These are phyloP conservation scores for Drechslerella dactyloides DNA, from an alignment of 2,329 filamentous ascomycete genomes.

Conservation along the genomic window DNA sequence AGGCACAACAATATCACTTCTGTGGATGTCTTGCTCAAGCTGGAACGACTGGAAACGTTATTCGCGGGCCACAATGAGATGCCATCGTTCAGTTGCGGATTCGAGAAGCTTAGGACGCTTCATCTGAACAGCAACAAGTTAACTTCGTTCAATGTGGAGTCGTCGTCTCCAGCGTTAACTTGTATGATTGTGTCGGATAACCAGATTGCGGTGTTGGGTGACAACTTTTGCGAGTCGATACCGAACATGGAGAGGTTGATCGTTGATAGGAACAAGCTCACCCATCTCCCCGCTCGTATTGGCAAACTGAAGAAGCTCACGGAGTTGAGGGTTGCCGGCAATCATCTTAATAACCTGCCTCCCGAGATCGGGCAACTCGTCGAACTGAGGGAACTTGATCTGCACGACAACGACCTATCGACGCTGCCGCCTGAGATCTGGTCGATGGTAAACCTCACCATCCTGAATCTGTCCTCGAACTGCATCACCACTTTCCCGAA, in stretches of 20 bases:
- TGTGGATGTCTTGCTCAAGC: slow-evolving; percentile 82
- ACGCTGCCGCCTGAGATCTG: slow-evolving; percentile 91
- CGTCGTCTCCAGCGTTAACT: slow-evolving; percentile 79
- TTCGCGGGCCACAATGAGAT: slow-evolving; percentile 92
- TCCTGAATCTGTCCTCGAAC: slow-evolving; percentile 93
- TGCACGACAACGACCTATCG: slow-evolving; percentile 90
- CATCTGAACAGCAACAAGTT: slow-evolving; percentile 94
- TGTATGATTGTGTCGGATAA: slow-evolving; percentile 87
- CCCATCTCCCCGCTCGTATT: slow-evolving; percentile 83
- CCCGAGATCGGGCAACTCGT: slow-evolving; percentile 84
- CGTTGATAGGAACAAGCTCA: slow-evolving; percentile 94
- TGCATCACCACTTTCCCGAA: slow-evolving; percentile 90
- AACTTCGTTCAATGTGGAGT: slow-evolving; percentile 85
- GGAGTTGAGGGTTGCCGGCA: slow-evolving; percentile 91
- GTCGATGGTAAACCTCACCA: slow-evolving; percentile 89
- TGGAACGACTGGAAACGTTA: slow-evolving; percentile 86
- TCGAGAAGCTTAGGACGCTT: slow-evolving; percentile 79
- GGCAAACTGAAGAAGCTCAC: slow-evolving; percentile 82
- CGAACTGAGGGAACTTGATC: slow-evolving; percentile 83
- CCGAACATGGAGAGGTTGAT: slow-evolving; percentile 84
- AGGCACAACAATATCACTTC: slow-evolving; percentile 89
- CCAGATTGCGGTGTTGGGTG: slow-evolving; percentile 84
- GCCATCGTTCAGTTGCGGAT: slow-evolving; percentile 87
- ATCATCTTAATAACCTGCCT: slow-evolving; percentile 82
- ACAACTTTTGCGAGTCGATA: slow-evolving; percentile 85